Conservation (phyloP, 169 alveolate genomes). For the Theileria sp. region DNA sequence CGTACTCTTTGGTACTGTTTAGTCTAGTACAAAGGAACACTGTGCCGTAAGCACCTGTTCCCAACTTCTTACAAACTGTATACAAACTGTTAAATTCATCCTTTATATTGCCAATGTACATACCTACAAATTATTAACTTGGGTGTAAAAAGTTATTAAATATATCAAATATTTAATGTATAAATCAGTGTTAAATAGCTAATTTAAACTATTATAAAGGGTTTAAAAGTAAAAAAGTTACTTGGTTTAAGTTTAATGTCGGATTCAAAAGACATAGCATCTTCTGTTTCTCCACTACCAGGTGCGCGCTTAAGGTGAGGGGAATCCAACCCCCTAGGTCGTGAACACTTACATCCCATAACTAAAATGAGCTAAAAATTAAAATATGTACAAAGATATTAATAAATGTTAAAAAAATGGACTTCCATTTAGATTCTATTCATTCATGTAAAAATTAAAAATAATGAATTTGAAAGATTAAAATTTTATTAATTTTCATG, state of each 20-base stretch:
- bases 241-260: constrained; percentile 12
- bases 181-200: too few species aligned
- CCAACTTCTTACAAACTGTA: constrained; percentile 80
- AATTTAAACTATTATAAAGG: not conserved
- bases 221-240: not conserved
- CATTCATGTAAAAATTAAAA: not conserved
- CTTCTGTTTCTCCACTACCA: not conserved
- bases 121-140: constrained; percentile 31
- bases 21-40: constrained; percentile 81
- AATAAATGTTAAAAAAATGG: not conserved
- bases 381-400: not conserved
- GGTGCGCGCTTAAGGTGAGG: not conserved
- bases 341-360: constrained; percentile 1
- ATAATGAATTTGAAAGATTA: not conserved
- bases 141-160: not conserved
- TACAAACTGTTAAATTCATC: constrained; percentile 79
- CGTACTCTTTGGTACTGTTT: constrained; percentile 76
- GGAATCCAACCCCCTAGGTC: not conserved
- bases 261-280: not conserved
- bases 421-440: not conserved
- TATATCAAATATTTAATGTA: too few species aligned
- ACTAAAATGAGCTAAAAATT: not conserved
- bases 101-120: constrained; percentile 58
- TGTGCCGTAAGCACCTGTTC: constrained; percentile 91
- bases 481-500: not conserved